A percentile compares a stretch with the other conserved stretches of the same genome.
Conservation (phyloP, 2,329 filamentous ascomycete species). For the Aspergillus floridensis region DNA sequence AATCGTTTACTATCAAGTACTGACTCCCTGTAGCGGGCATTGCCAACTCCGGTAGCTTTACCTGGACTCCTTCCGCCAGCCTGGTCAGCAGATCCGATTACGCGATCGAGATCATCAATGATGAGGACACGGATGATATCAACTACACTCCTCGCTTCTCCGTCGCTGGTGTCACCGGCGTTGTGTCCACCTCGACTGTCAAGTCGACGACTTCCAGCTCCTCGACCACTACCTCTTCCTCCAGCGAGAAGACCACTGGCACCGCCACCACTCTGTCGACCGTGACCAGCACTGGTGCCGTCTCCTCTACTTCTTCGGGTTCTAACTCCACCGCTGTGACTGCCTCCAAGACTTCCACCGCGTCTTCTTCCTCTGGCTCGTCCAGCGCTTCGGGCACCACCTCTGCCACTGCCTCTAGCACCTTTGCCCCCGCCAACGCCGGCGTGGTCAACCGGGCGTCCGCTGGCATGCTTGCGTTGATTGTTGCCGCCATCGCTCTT, state of each 20-base stretch:
- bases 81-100: constrained; percentile 48
- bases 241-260: constrained; percentile 18
- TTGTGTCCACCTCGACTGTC: constrained; percentile 29
- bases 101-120: constrained; percentile 54
- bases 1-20: background rate
- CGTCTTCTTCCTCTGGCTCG: constrained; percentile 19
- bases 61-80: constrained; percentile 45
- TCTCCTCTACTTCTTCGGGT: constrained; percentile 15
- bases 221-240: constrained; percentile 11
- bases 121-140: constrained; percentile 41
- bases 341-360: constrained; percentile 16
- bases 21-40: constrained; percentile 40
- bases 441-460: constrained; percentile 35
- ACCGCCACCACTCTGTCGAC: constrained; percentile 24
- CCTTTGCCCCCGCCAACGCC: constrained; percentile 31
- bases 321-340: constrained; percentile 16
- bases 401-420: constrained; percentile 24
- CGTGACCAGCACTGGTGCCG: constrained; percentile 12
- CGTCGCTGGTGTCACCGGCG: constrained; percentile 45
- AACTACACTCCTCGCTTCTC: constrained; percentile 56
- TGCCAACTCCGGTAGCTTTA: constrained; percentile 50
- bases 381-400: constrained; percentile 22
- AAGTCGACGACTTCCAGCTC: constrained; percentile 22
- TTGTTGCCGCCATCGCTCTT: constrained; percentile 34
- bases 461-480: constrained; percentile 35